Percentiles rank a stretch among this genome's conserved stretches.
Evolutionary conservation across 2,329 filamentous ascomycete species (phyloP).

Genomic region (Neopestalotiopsis rosae): DNA sequence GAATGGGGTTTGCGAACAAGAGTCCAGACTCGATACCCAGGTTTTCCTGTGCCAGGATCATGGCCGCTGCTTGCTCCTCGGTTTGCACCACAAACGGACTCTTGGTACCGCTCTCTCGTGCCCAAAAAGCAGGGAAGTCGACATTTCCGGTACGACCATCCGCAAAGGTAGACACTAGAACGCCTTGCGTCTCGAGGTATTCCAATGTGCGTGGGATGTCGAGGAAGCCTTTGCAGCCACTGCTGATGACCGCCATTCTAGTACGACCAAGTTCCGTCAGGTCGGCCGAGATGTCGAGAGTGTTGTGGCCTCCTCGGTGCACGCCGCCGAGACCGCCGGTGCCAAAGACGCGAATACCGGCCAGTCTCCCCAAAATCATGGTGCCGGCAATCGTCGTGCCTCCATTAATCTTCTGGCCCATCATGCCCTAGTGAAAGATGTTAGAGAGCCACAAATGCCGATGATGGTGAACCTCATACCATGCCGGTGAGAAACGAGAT

Average conservation of each 20-base stretch:
- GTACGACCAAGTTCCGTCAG: slow-evolving; percentile 92
- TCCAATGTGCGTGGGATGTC: slow-evolving; percentile 92
- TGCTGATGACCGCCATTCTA: slow-evolving; percentile 84
- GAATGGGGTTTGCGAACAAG: slow-evolving; percentile 88
- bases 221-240: slow-evolving; percentile 94
- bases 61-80: slow-evolving; percentile 85
- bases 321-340: slow-evolving; percentile 95
- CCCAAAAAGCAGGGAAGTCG: slow-evolving; percentile 93
- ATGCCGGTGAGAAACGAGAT: slow-evolving; percentile 81
- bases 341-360: slow-evolving; percentile 90
- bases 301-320: slow-evolving; percentile 83
- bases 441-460: slow-evolving; percentile 9
- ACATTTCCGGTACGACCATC: slow-evolving; percentile 75
- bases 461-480: slow-evolving; percentile 52
- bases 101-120: slow-evolving; percentile 80
- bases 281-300: slow-evolving; percentile 94
- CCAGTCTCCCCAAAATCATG: slow-evolving; percentile 85
- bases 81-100: slow-evolving; percentile 78
- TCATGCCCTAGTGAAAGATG: slow-evolving; percentile 56
- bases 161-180: slow-evolving; percentile 86
- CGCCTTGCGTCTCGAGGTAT: slow-evolving; percentile 73
- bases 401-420: slow-evolving; percentile 75
- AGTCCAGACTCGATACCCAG: slow-evolving; percentile 79
- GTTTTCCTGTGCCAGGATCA: slow-evolving; percentile 79
- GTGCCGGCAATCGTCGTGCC: slow-evolving; percentile 94